A percentile compares a stretch with the other conserved stretches of the same genome.
Conservation (phyloP, 176 grass and related monocot genomes). For the Zoysia pacifica region DNA sequence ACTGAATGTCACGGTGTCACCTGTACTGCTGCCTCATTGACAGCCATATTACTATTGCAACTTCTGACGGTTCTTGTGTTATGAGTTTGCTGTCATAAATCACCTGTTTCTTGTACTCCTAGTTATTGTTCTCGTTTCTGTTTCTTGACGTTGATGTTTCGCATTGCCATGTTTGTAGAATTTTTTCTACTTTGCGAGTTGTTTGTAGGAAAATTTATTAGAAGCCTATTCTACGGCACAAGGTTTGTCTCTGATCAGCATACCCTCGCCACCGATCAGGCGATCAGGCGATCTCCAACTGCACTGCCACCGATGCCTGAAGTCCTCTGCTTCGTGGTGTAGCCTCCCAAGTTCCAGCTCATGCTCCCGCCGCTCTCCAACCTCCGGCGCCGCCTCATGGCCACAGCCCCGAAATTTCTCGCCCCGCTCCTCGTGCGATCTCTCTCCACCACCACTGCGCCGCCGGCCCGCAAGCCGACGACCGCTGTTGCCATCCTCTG, state of each 20-base stretch:
- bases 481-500: slow-evolving; percentile 56
- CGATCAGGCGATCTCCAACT: not conserved
- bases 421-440: not conserved
- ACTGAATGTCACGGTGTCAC: not conserved
- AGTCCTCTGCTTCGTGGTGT: too few relatives aligned
- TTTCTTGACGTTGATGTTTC: not conserved
- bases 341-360: not conserved
- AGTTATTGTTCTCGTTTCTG: not conserved
- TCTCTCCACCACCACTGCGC: not conserved
- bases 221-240: too few relatives aligned
- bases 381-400: slow-evolving; percentile 25
- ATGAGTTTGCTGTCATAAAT: not conserved
- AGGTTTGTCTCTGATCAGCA: too few relatives aligned
- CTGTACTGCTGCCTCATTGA: not conserved
- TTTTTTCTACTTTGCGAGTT: too few relatives aligned
- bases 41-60: not conserved
- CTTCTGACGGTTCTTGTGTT: not conserved
- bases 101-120: not conserved
- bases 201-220: too few relatives aligned
- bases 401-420: not conserved
- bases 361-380: slow-evolving; percentile 25
- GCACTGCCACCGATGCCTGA: not conserved
- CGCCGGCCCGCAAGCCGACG: slow-evolving; percentile 20
- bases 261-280: not conserved
- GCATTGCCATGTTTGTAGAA: not conserved